phyloP scores from a whole-genome alignment of 306 rosid species.

The Cicer yamashitae region DNA sequence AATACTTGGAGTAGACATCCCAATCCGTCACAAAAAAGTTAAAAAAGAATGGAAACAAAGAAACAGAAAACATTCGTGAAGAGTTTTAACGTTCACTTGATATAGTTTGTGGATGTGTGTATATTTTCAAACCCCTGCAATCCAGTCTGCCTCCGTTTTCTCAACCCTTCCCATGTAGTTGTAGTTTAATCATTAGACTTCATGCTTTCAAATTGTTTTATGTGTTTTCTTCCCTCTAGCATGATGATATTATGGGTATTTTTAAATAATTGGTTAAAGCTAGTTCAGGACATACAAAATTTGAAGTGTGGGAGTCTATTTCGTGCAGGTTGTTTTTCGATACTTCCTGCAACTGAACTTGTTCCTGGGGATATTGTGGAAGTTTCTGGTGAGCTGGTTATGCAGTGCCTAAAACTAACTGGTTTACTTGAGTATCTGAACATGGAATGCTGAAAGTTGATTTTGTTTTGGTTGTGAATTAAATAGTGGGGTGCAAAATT shows the following conservation, averaged over 20 bases:
- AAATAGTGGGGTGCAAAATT: constrained; percentile 93
- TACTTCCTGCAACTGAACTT: constrained; percentile 91
- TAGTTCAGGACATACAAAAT: constrained; percentile 27
- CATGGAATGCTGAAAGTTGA: constrained; percentile 37
- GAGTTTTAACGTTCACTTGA: constrained; percentile 18
- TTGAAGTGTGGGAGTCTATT: constrained; percentile 38
- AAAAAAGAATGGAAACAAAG: constrained; percentile 22
- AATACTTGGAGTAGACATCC: constrained; percentile 23
- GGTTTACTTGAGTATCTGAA: constrained; percentile 40
- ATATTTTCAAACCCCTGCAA: neutral
- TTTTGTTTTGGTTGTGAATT: constrained; percentile 47
- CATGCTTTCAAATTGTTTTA: constrained; percentile 35
- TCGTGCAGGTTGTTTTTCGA: constrained; percentile 91
- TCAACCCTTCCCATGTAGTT: neutral
- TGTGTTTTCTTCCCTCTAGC: constrained; percentile 23
- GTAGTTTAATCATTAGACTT: constrained; percentile 11
- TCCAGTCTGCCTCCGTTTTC: constrained; percentile 11
- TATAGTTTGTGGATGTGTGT: constrained; percentile 2
- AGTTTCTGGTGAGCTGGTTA: constrained; percentile 76
- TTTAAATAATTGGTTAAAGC: constrained; percentile 38
- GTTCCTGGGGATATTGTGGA: constrained; percentile 98
- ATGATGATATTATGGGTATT: constrained; percentile 17
- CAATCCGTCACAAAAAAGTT: neutral
- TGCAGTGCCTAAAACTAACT: constrained; percentile 40
- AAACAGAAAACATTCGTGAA: constrained; percentile 5